phyloP scores from a whole-genome alignment of 768 basidiomycete species.

The Lactarius deliciosus region DNA sequence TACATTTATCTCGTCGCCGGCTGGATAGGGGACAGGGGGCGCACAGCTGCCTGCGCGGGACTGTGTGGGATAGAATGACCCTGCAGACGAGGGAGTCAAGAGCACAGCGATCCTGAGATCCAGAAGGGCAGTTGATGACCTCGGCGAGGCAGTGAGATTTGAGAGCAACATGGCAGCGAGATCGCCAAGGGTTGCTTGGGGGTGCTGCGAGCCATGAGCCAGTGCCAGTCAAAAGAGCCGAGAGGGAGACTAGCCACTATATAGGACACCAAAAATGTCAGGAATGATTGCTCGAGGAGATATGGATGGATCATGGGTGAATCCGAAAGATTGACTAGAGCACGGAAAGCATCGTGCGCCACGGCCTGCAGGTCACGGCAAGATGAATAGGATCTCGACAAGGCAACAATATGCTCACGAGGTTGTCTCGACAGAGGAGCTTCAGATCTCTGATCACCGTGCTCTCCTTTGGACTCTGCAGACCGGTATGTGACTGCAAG shows the following conservation, averaged over 20 bases:
- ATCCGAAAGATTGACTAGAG: conserved; percentile 91
- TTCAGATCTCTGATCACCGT: conserved; percentile 79
- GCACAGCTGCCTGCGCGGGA: conserved; percentile 80
- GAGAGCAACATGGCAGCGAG: conserved; percentile 96
- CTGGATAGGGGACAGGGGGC: conserved; percentile 69
- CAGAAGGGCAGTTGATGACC: conserved; percentile 63
- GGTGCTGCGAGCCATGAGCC: conserved; percentile 34
- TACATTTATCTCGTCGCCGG: conserved; percentile 51
- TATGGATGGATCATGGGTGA: conserved; percentile 63
- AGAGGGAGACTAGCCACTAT: conserved; percentile 66
- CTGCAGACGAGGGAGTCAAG: conserved; percentile 46
- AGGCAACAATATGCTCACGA: conserved; percentile 47
- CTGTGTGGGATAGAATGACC: conserved; percentile 66
- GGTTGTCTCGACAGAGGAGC: conserved; percentile 82
- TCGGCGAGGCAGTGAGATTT: conserved; percentile 80
- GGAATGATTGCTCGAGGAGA: conserved; percentile 70
- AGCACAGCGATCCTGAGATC: conserved; percentile 66
- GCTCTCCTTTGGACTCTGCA: conserved; percentile 60
- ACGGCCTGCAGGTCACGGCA: conserved; percentile 53
- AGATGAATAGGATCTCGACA: conserved; percentile 5
- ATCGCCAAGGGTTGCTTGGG: conserved; percentile 88
- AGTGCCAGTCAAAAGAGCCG: not conserved
- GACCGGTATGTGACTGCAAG: conserved; percentile 50
- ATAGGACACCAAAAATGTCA: conserved; percentile 84
- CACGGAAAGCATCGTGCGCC: conserved; percentile 93